Base-by-base conservation (phyloP, 73 alveolate species). In the Tetrahymena elliotti region DNA sequence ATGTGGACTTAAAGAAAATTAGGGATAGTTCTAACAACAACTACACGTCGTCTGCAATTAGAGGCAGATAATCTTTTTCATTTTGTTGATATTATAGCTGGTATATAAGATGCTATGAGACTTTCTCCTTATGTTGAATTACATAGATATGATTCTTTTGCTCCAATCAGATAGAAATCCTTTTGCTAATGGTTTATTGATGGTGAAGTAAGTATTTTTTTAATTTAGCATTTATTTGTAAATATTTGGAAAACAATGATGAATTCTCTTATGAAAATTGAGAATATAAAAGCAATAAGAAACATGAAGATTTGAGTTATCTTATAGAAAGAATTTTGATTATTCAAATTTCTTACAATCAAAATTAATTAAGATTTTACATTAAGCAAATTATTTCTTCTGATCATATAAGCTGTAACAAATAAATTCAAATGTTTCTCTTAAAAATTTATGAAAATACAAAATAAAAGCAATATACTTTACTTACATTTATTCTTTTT, bases 181-280 rank as follows among this genome's bases (percentile, higher is more conserved):
- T 16, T 33, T 10, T 96, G 95, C 35, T 47, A 97, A 94, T 97
- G 97, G 94, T 97, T 92, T 83, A 93, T 96, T 37, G 97, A 97
- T 96, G 98, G 98, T 0, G 88, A 68, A 31, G 88, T 68, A 68
- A 68, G 10, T 27, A 16, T 68, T 31, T 68, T 68, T 40, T 40
- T 10, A 10, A 10, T 40, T 10, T 40, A 10, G 54, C 8, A 10
- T 10, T 40, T 40, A 8, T 40, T 15, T 10, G 15, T 10, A 15
- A 40, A 16, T 31, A 6, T 68, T 68, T 4, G n/a, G 16, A 2
- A 9, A 68, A 1, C 1, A 2, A 68, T 18, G 88, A n/a, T n/a
- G n/a, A n/a, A n/a, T n/a, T n/a, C n/a, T n/a, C n/a, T n/a, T n/a
- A n/a, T n/a, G n/a, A n/a, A n/a, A n/a, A n/a, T n/a, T n/a, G n/a